Evolutionary conservation across 208 protist species (phyloP).

Genomic region (Novymonas esmeraldas): DNA sequence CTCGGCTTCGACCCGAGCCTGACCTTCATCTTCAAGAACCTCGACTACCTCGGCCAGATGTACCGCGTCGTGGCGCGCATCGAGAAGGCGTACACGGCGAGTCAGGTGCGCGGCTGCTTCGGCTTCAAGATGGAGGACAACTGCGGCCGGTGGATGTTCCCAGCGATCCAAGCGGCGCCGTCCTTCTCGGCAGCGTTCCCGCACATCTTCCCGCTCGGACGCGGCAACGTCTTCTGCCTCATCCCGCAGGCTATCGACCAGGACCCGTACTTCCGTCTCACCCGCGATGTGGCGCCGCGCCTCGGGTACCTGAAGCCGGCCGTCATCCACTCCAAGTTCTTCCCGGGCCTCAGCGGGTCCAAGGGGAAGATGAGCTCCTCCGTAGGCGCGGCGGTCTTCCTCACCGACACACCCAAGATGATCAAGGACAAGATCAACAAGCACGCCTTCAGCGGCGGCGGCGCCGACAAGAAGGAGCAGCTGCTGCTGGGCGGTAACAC

Average conservation of each 20-base stretch:
- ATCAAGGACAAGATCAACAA: slow-evolving; percentile 97
- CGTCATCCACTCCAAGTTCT: slow-evolving; percentile 98
- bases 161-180: slow-evolving; percentile 98
- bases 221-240: slow-evolving; percentile 96
- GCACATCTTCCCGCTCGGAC: slow-evolving; percentile 93
- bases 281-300: slow-evolving; percentile 97
- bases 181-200: slow-evolving; percentile 97
- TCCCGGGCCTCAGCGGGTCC: slow-evolving; percentile 97
- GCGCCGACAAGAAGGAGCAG: slow-evolving; percentile 97
- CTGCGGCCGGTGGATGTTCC: slow-evolving; percentile 98
- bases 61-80: slow-evolving; percentile 97
- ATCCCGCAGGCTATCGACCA: slow-evolving; percentile 99
- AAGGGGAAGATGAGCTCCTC: slow-evolving; percentile 99
- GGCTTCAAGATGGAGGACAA: slow-evolving; percentile 97
- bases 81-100: slow-evolving; percentile 95
- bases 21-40: slow-evolving; percentile 99
- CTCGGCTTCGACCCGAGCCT: slow-evolving; percentile 98
- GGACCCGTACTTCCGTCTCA: slow-evolving; percentile 99
- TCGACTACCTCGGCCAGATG: slow-evolving; percentile 97
- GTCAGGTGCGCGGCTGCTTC: slow-evolving; percentile 95
- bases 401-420: slow-evolving; percentile 97
- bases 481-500: slow-evolving; percentile 93
- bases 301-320: slow-evolving; percentile 97
- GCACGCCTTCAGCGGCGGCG: slow-evolving; percentile 98
- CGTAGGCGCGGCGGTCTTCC: slow-evolving; percentile 92